Evolutionary conservation across 257 asterid species (phyloP).

Genomic region (Salvia hispanica): DNA sequence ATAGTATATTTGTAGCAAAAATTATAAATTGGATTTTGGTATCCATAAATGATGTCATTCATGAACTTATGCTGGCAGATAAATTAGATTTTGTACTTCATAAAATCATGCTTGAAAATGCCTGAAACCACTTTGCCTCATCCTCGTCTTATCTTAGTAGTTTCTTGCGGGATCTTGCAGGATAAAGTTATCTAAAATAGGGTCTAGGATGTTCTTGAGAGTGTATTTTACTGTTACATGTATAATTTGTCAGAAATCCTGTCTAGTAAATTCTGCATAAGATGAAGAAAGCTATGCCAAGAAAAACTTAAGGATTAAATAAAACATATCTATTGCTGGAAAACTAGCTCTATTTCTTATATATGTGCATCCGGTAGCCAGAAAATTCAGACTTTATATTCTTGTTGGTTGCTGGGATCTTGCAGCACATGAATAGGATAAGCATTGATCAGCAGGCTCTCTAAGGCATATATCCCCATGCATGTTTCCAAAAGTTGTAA

Average conservation of each 20-base stretch:
- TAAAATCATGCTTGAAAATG: not conserved
- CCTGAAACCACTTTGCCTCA: not conserved
- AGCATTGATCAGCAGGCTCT: conserved; percentile 17
- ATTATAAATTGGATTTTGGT: not conserved
- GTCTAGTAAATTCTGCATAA: not conserved
- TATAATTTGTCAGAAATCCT: conserved; percentile 3
- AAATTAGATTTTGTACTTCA: not conserved
- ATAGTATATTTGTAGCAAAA: not conserved
- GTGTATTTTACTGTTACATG: conserved; percentile 7
- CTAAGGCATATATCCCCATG: conserved; percentile 9
- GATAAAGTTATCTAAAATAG: not conserved
- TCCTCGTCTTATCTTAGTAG: not conserved
- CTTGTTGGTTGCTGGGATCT: conserved; percentile 17
- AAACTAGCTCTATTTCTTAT: conserved; percentile 8
- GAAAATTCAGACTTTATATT: conserved; percentile 3
- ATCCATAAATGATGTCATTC: conserved; percentile 2
- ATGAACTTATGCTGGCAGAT: not conserved
- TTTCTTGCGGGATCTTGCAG: conserved; percentile 12
- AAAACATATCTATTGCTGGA: not conserved
- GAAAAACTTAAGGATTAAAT: not conserved
- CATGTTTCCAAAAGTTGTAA: conserved; percentile 16
- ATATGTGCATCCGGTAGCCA: conserved; percentile 20
- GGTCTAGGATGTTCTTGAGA: conserved; percentile 2
- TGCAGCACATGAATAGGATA: not conserved
- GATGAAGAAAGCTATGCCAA: conserved; percentile 11